Evolutionary conservation across 345 rosid genomes (phyloP).

Genomic region (Salix suchowensis): DNA sequence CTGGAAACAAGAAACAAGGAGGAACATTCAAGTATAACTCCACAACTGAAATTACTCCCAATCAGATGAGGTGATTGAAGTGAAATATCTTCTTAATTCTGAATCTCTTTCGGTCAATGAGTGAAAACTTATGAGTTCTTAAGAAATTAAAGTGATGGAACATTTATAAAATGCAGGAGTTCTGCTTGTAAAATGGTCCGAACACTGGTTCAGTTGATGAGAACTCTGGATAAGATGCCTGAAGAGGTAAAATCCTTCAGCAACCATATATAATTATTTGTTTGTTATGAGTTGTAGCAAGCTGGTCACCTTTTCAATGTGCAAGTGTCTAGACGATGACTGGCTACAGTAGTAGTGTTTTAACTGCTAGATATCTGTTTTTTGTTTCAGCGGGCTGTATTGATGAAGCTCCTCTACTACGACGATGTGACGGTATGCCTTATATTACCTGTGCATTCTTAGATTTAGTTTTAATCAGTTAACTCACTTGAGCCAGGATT

Average conservation of each 20-base stretch:
- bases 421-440: conserved; percentile 89
- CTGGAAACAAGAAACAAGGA: conserved; percentile 69
- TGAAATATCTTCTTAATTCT: not conserved
- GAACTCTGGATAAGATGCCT: conserved; percentile 93
- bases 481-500: not conserved
- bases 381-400: conserved; percentile 75
- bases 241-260: conserved; percentile 53
- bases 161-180: conserved; percentile 48
- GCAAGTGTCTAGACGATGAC: not conserved
- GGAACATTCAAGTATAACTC: conserved; percentile 67
- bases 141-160: not conserved
- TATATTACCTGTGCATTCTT: conserved; percentile 10
- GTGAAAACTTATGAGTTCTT: not conserved
- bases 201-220: conserved; percentile 88
- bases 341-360: not conserved
- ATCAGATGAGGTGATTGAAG: conserved; percentile 76
- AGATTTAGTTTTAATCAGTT: not conserved
- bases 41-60: conserved; percentile 69
- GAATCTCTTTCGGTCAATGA: not conserved
- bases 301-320: not conserved
- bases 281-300: not conserved
- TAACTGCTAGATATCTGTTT: conserved; percentile 18
- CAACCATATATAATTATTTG: not conserved
- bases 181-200: conserved; percentile 97
- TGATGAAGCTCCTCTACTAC: conserved; percentile 93